Conservation (phyloP, 352 stramenopile genomes). For the Pythium oligandrum region DNA sequence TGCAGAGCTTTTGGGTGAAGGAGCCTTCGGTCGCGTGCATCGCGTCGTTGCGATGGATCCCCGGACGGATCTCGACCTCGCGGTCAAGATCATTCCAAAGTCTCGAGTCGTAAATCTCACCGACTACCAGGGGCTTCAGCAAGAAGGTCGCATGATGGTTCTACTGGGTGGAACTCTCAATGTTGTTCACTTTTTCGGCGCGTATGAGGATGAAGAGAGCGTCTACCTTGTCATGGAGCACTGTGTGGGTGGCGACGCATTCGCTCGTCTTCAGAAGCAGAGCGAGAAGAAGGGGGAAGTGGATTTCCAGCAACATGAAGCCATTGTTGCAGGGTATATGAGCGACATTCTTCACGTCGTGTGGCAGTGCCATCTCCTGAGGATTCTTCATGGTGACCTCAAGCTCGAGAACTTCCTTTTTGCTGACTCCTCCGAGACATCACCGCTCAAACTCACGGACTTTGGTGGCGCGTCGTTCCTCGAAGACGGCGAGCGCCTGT, state of each 20-base stretch:
- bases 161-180: conserved; percentile 73
- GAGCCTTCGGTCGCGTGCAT: conserved; percentile 64
- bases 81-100: conserved; percentile 78
- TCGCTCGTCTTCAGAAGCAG: conserved; percentile 24
- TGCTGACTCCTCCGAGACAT: conserved; percentile 46
- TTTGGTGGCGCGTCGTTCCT: conserved; percentile 71
- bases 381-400: conserved; percentile 67
- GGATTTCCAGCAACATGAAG: conserved; percentile 20
- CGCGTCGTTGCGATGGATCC: conserved; percentile 28
- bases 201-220: conserved; percentile 65
- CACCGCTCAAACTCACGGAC: conserved; percentile 73
- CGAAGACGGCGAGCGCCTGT: conserved; percentile 26
- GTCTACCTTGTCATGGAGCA: conserved; percentile 82
- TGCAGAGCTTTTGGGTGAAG: conserved; percentile 56
- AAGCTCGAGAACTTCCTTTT: conserved; percentile 85
- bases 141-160: conserved; percentile 74
- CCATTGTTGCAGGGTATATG: conserved; percentile 59
- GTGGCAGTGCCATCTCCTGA: conserved; percentile 71
- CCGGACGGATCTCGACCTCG: conserved; percentile 38
- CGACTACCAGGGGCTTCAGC: conserved; percentile 61
- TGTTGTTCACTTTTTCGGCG: conserved; percentile 79
- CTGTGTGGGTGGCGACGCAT: conserved; percentile 64
- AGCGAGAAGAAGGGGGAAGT: background rate
- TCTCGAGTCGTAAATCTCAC: conserved; percentile 44
- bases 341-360: conserved; percentile 74